Conservation (phyloP, 176 grass and related monocot genomes). For the Rhynchospora breviuscula region DNA sequence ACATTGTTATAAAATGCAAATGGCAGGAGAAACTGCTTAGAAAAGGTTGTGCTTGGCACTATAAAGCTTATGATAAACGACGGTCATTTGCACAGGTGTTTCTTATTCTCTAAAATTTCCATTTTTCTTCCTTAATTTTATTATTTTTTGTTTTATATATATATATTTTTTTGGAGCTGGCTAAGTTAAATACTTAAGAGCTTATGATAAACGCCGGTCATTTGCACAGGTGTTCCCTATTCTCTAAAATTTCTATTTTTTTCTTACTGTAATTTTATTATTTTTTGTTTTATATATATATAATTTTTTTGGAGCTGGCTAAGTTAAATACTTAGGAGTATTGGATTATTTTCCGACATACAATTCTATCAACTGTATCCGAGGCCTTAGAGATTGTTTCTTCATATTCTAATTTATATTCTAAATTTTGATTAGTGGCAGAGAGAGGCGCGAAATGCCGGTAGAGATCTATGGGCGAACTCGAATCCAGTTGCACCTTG, state of each 20-base stretch:
- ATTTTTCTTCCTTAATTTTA: neutral
- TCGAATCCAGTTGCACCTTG: conserved; percentile 9
- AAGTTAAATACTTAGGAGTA: neutral
- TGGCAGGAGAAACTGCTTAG: conserved; percentile 27
- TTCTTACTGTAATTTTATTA: neutral
- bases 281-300: neutral
- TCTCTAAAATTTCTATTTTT: neutral
- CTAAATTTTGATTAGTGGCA: conserved; percentile 6
- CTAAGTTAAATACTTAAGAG: neutral
- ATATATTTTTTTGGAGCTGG: neutral
- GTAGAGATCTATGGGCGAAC: conserved; percentile 15
- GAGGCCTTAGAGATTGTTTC: neutral
- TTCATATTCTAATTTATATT: neutral
- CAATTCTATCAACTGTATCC: neutral
- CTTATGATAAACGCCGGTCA: conserved; percentile 5
- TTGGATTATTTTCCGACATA: neutral
- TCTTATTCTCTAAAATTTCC: neutral
- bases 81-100: conserved; percentile 26
- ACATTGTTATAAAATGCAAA: neutral
- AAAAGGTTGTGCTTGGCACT: conserved; percentile 20
- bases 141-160: neutral
- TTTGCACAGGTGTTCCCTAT: conserved; percentile 23
- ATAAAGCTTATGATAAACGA: neutral
- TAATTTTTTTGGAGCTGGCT: neutral
- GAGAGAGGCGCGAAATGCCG: conserved; percentile 16